Evolutionary conservation across 2,329 filamentous ascomycete species (phyloP), one percentile per base, ranked within the genome.

Genomic region (Sporothrix protearum): DNA sequence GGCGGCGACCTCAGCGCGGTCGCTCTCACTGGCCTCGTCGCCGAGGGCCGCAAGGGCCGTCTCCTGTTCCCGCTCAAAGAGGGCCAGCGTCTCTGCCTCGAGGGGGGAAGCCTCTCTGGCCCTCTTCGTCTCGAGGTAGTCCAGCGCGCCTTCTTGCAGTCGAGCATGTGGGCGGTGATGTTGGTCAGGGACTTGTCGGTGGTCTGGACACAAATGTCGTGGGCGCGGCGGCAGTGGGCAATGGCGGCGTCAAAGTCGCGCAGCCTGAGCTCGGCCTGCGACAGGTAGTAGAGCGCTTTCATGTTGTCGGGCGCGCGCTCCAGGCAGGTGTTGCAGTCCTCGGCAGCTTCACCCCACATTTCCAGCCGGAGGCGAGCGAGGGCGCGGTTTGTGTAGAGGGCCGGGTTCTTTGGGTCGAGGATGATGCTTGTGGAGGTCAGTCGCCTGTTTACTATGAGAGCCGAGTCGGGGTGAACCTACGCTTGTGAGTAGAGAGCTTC

Each of bases 311-410:
- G 83, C 36, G 88, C 83, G 6, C 96, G 85, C 72, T 88, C 85
- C 67, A 97, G 89, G 74, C 92, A 93, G 68, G 88, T 84, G 69
- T 90, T 81, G 78, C 94, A 95, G 80, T 97, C 94, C 73, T 88
- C 83, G 74, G 96, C 90, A 66, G 91, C 93, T 10, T 85, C 89
- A 39, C 92, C 86, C 88, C 91, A 96, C 76, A 88, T 84, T 73
- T 86, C 82, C 28, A 97, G 86, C 81, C 91, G 92, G 72, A 96
- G 84, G 53, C 94, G 88, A 3, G 91, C 89, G 82, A 97, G 91
- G 68, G 94, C 92, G 70, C 94, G 92, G 82, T 97, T 98, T 51
- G 93, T 95, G 82, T 94, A 97, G 68, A 97, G 86, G 39, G 91
- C 85, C 1, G 91, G 88, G 78, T 97, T 96, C 71, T 84, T 86